A percentile compares a stretch with the other conserved stretches of the same genome.
Conservation (phyloP, 495 filamentous ascomycete genomes). For the Aspergillus mulundensis region DNA sequence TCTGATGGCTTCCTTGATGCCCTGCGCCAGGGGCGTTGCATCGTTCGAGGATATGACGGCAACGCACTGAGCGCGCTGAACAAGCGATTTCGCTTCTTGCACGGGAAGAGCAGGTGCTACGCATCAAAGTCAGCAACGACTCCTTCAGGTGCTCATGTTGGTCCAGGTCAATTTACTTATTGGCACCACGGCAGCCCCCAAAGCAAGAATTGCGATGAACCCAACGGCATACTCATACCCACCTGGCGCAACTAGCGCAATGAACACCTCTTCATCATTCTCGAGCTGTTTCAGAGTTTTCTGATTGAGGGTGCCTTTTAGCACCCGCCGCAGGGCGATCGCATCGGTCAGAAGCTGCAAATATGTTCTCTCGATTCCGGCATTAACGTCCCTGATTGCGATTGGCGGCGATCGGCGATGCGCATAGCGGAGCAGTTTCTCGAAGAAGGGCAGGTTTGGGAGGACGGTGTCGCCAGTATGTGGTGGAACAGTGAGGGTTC, state of each 20-base stretch:
- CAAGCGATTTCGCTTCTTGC: conserved; percentile 43
- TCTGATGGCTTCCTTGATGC: too few species aligned
- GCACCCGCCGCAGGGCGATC: conserved; percentile 15
- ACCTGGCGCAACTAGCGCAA: conserved; percentile 42
- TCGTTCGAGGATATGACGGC: conserved; percentile 18
- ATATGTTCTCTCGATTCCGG: conserved; percentile 27
- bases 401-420: conserved; percentile 18
- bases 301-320: conserved; percentile 12
- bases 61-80: conserved; percentile 28
- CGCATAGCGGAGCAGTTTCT: conserved; percentile 26
- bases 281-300: conserved; percentile 21
- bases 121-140: background rate
- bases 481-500: conserved; percentile 19
- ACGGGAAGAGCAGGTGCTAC: conserved; percentile 27
- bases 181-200: conserved; percentile 39
- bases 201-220: conserved; percentile 39
- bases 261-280: conserved; percentile 38
- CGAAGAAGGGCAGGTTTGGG: conserved; percentile 36
- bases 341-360: conserved; percentile 9
- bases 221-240: conserved; percentile 48
- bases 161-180: conserved; percentile 20
- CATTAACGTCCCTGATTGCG: conserved; percentile 27
- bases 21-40: too few species aligned
- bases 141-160: background rate
- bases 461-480: conserved; percentile 29